A percentile compares a stretch with the other conserved stretches of the same genome.
Conservation (phyloP, 2,329 filamentous ascomycete genomes). For the Ascochyta clinopodiicola region DNA sequence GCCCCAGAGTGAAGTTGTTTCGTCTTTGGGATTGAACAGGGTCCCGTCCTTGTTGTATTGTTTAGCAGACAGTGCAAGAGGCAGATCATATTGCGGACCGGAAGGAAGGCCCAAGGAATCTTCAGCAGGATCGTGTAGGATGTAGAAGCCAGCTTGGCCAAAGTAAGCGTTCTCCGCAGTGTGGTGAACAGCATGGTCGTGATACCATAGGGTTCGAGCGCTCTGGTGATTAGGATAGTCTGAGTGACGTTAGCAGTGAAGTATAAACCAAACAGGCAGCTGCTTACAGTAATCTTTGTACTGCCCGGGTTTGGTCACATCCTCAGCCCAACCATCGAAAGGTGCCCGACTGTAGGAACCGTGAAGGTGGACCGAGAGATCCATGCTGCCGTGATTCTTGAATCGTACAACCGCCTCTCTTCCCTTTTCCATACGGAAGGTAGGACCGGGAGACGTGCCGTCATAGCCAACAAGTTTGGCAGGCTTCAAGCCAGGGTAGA, state of each 20-base stretch:
- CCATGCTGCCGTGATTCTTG: constrained; percentile 57
- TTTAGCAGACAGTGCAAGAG: constrained; percentile 60
- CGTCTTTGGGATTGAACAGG: constrained; percentile 56
- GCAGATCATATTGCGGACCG: constrained; percentile 60
- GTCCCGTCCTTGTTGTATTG: constrained; percentile 62
- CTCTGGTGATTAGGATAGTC: constrained; percentile 64
- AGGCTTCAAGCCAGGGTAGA: constrained; percentile 52
- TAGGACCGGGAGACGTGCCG: constrained; percentile 63
- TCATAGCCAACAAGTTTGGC: constrained; percentile 60
- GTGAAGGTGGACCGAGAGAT: constrained; percentile 63
- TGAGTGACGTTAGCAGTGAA: constrained; percentile 13
- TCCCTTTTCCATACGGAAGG: constrained; percentile 57
- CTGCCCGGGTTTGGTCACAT: constrained; percentile 58
- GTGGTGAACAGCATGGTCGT: constrained; percentile 51
- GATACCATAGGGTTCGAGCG: constrained; percentile 64
- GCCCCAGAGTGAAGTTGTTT: constrained; percentile 59
- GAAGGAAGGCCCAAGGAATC: constrained; percentile 58
- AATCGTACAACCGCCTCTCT: constrained; percentile 62
- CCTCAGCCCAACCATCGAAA: constrained; percentile 64
- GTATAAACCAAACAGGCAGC: not conserved
- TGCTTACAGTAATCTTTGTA: constrained; percentile 55
- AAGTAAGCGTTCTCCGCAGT: constrained; percentile 66
- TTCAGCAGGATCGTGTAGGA: constrained; percentile 61
- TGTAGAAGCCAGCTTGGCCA: constrained; percentile 65
- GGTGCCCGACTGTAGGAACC: constrained; percentile 57